These are phyloP conservation scores for Moniliophthora roreri DNA, from an alignment of 1,284 basidiomycete species.

Conservation along the genomic window DNA sequence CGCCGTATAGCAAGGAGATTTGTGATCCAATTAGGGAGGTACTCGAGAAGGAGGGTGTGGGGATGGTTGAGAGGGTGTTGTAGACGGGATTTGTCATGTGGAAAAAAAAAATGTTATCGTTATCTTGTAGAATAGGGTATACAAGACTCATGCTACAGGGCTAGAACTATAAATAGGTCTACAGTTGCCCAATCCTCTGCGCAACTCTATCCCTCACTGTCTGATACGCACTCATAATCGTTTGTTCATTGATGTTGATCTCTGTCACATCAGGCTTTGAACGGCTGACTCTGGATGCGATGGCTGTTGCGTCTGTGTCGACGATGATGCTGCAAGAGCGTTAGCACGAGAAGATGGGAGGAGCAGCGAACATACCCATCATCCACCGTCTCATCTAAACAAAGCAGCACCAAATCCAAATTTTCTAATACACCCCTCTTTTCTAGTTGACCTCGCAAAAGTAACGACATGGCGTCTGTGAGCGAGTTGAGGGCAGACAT, in stretches of 20 bases:
- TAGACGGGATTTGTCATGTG: no score
- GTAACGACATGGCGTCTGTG: conserved; percentile 81
- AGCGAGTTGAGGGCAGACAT: conserved; percentile 82
- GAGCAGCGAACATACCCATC: conserved; percentile 76
- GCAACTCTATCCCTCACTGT: conserved; percentile 78
- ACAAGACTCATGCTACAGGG: no score
- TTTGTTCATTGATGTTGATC: conserved; percentile 99
- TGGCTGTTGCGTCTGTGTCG: conserved; percentile 94
- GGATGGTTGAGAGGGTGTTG: conserved; percentile 73
- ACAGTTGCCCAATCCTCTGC: conserved; percentile 56
- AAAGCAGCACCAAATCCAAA: conserved; percentile 89
- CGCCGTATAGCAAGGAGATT: conserved; percentile 87
- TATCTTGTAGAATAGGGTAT: no score
- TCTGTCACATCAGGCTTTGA: conserved; percentile 93
- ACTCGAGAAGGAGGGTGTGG: conserved; percentile 84
- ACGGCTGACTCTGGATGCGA: conserved; percentile 92
- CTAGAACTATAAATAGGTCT: no score
- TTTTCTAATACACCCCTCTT: conserved; percentile 96
- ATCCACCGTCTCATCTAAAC: conserved; percentile 96
- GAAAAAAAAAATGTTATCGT: no score
- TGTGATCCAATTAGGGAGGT: conserved; percentile 79
- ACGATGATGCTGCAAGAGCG: conserved; percentile 81
- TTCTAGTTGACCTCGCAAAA: conserved; percentile 92
- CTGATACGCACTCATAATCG: conserved; percentile 88
- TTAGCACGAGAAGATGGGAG: not conserved